Evolutionary conservation across 148 eudicot species (phyloP), one percentile per base, ranked within the genome.

Genomic region (Rhododendron mucronatum): DNA sequence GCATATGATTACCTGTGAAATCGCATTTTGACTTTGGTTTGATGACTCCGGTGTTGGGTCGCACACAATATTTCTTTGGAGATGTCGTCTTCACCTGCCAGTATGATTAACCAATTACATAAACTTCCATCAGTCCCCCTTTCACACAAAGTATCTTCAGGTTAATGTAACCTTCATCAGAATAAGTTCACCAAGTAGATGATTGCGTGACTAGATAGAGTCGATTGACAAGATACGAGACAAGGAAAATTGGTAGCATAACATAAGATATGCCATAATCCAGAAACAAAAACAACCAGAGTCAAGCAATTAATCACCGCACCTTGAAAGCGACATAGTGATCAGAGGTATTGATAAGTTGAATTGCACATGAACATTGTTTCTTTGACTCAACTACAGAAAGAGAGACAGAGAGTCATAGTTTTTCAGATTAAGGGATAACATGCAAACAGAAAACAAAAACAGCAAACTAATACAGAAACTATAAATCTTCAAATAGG

Each of bases 271-370:
- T 28, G 5, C 57, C 21, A 59, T 53, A 33, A 33, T n/a, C 18
- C 4, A 20, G 50, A 77, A 59, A 61, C 13, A 48, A 76, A 77
- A 81, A 37, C 23, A 14, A 3, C 28, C 3, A 30, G 47, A 65
- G 63, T 39, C 26, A 84, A 77, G 73, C 37, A 69, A 48, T 10
- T 39, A 28, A 89, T 28, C 67, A 82, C 33, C 55, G 50, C 81
- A 95, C 98, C 98, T 95, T 95, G 87, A 91, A 95, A 82, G 94
- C 95, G 77, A 95, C 92, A 89, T 84, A 85, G 65, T 91, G 91
- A 83, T 92, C 90, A 30, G 94, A 86, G 69, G 84, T 89, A 86
- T 95, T 95, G 84, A 78, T 78, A 53, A 95, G 94, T 84, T 91
- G 92, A 85, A 95, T 89, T 44, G 92, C 87, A 85, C 95, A 95